Evolutionary conservation across 164 flowering plant species (phyloP), one percentile per base, ranked within the genome.

Genomic region (Amborella trichopoda): DNA sequence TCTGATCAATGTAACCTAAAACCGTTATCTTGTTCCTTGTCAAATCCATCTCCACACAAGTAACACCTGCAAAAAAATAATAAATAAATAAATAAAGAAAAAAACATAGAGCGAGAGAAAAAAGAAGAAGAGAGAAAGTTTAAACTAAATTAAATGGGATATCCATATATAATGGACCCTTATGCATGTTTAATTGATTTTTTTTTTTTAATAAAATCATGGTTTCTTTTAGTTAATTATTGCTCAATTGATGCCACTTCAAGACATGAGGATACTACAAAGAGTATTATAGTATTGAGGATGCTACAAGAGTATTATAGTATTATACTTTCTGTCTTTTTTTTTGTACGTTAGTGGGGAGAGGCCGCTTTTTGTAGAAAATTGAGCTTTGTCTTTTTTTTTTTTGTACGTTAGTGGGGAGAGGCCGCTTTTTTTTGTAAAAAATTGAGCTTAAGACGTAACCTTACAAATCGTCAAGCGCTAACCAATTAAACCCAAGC

Each of bases 1-100:
- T 58, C 17, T 25, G 44, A 3, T 58, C 60, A 3, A 61, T 11
- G 16, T 58, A 58, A 1, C 70, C 70, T 52, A 54, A 18, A 5
- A 61, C 66, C 14, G 54, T 61, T 27, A 66, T 61, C 60, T 66
- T 61, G 54, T 48, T 54, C 51, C 34, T 13, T 21, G 13, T 24
- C 37, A 28, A 39, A 10, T 66, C 66, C 17, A 58, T 61, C 34
- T 66, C 65, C 40, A 61, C 54, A 28, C 63, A 61, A 2, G 14
- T 61, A 13, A 66, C 63, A n/a, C 63, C 66, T 66, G 49, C 3
- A 38, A 24, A 23, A 32, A 9, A 28, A 53, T 2, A 17, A 48
- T 10, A 3, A 25, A 25, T 12, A 2, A 22, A 25, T 27, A 3
- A 3, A 19, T 42, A 6, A 42, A 16, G 20, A 6, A 42, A 16